A percentile compares a stretch with the other conserved stretches of the same genome.
phyloP scores from a whole-genome alignment of 805 yeast genomes.

The Candida easanensis region DNA sequence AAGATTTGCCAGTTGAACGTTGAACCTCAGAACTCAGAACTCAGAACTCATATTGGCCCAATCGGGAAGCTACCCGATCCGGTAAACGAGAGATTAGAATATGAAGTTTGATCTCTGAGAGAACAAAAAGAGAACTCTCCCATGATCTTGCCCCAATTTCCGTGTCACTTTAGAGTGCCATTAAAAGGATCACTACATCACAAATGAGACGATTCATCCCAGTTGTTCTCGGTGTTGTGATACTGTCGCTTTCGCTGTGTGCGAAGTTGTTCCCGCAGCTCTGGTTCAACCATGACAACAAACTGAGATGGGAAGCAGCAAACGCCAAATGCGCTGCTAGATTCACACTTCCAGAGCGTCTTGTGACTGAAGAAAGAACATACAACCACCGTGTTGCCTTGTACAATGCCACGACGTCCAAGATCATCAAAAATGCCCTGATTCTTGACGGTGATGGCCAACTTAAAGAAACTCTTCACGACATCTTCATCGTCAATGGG shows the following conservation, averaged over 20 bases:
- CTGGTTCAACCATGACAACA: slow-evolving; percentile 1
- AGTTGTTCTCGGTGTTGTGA: background rate
- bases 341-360: slow-evolving; percentile 3
- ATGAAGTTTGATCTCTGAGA: background rate
- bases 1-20: no score
- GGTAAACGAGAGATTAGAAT: background rate
- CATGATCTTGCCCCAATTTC: no score
- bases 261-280: background rate
- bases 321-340: slow-evolving; percentile 3
- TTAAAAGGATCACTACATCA: no score
- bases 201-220: background rate
- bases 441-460: slow-evolving; percentile 9
- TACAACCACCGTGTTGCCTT: slow-evolving; percentile 4
- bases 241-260: slow-evolving; percentile 1
- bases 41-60: no score
- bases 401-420: background rate
- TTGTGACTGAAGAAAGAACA: slow-evolving; percentile 2
- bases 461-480: background rate
- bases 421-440: slow-evolving; percentile 6
- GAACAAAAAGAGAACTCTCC: no score
- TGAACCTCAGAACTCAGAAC: no score
- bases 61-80: slow-evolving; percentile 3
- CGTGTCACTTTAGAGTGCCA: no score
- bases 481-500: slow-evolving; percentile 6
- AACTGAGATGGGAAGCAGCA: slow-evolving; percentile 2